Percentiles rank a stretch among this genome's conserved stretches.
phyloP scores from a whole-genome alignment of 31 red algal genomes.

The Asparagopsis taxiformis region DNA sequence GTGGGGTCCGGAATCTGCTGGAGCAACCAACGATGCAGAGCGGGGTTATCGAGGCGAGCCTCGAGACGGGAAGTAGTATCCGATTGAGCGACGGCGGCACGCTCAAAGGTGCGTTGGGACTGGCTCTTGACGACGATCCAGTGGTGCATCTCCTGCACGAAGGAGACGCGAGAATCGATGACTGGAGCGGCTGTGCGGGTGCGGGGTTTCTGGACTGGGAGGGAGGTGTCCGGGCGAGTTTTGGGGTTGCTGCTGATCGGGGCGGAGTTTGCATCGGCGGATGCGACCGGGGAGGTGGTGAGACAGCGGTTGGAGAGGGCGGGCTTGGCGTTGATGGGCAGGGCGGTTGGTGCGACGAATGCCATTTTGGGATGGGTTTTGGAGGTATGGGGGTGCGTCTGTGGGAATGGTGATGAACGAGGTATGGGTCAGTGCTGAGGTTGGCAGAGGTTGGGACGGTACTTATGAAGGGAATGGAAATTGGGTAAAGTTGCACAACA shows the following conservation, averaged over 20 bases:
- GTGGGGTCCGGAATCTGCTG: conserved; percentile 21
- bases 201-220: conserved; percentile 28
- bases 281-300: no score
- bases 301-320: no score
- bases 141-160: conserved; percentile 45
- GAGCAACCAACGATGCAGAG: conserved; percentile 62
- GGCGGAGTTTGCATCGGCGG: no score
- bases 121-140: conserved; percentile 48
- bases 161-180: conserved; percentile 46
- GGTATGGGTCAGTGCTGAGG: neutral
- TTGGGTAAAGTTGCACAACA: no score
- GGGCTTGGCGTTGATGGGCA: no score
- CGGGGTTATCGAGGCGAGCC: conserved; percentile 7
- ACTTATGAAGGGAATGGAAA: no score
- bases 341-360: conserved; percentile 17
- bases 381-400: neutral
- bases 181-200: conserved; percentile 34
- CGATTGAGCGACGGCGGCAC: conserved; percentile 66
- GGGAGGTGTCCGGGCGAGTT: no score
- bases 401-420: neutral
- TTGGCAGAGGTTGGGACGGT: no score
- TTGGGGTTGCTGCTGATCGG: no score
- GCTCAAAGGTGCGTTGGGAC: conserved; percentile 45
- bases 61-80: conserved; percentile 50
- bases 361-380: conserved; percentile 17